Percentiles rank a stretch among this genome's conserved stretches.
phyloP scores from a whole-genome alignment of 1,284 basidiomycete species.

The Anthracocystis panici-leucophaei region DNA sequence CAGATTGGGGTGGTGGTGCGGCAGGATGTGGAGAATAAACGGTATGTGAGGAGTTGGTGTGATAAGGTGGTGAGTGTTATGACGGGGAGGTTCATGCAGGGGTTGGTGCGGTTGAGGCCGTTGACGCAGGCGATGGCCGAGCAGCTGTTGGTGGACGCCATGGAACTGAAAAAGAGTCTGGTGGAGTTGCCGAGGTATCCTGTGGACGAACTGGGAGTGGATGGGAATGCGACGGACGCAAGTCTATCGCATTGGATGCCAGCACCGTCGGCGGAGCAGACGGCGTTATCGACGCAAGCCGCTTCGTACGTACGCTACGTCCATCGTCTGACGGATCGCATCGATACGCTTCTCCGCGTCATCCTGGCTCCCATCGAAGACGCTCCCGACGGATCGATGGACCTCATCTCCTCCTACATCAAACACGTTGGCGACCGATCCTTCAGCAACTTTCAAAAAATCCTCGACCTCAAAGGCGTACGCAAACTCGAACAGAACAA shows the following conservation, averaged over 20 bases:
- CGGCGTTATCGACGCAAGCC: slow-evolving; percentile 38
- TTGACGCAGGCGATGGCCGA: slow-evolving; percentile 47
- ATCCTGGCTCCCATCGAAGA: slow-evolving; percentile 44
- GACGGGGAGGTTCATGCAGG: slow-evolving; percentile 49
- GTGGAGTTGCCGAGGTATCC: slow-evolving; percentile 62
- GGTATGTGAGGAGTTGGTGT: slow-evolving; percentile 66
- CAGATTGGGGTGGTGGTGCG: slow-evolving; percentile 63
- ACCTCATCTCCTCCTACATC: slow-evolving; percentile 59
- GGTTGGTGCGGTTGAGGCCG: slow-evolving; percentile 60
- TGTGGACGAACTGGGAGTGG: slow-evolving; percentile 37
- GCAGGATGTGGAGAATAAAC: slow-evolving; percentile 67
- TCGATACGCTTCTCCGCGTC: slow-evolving; percentile 55
- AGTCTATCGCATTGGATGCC: slow-evolving; percentile 43
- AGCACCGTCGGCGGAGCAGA: slow-evolving; percentile 30
- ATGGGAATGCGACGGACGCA: slow-evolving; percentile 26
- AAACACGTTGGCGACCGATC: slow-evolving; percentile 58
- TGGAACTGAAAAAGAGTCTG: slow-evolving; percentile 51
- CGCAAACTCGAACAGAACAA: slow-evolving; percentile 86
- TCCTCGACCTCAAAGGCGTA: slow-evolving; percentile 85
- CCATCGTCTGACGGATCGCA: slow-evolving; percentile 40
- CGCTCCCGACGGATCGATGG: slow-evolving; percentile 10
- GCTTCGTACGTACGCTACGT: slow-evolving; percentile 61
- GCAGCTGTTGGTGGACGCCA: slow-evolving; percentile 58
- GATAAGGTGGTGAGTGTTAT: slow-evolving; percentile 62
- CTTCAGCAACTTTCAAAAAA: slow-evolving; percentile 80